Evolutionary conservation across 306 rosid species (phyloP).

Genomic region (Alnus rubra): DNA sequence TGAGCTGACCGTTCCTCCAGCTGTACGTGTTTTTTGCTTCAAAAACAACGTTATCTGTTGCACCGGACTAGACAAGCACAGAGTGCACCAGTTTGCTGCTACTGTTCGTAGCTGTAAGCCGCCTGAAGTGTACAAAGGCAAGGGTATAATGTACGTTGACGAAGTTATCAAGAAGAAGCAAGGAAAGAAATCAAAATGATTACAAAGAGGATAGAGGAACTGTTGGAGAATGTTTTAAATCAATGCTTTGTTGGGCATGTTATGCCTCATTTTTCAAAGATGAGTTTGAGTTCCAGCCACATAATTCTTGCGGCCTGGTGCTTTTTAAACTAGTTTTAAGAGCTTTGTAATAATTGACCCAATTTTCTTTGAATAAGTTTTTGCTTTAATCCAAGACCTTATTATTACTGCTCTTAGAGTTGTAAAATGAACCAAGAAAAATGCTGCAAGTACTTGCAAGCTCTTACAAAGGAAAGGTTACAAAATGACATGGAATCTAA

Average conservation of each 20-base stretch:
- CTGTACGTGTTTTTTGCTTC: constrained; percentile 86
- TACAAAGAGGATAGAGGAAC: neutral
- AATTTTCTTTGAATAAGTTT: neutral
- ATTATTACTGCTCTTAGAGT: too few species aligned
- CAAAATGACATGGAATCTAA: too few species aligned
- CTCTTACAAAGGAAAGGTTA: too few species aligned
- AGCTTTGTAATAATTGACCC: neutral
- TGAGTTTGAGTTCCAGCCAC: neutral
- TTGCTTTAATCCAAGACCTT: neutral
- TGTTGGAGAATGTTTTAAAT: neutral
- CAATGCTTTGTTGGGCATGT: neutral
- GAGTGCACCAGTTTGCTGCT: constrained; percentile 88
- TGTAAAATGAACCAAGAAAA: too few species aligned
- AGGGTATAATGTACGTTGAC: constrained; percentile 82
- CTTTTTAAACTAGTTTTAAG: neutral
- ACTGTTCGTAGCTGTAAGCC: constrained; percentile 81
- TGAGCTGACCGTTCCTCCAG: constrained; percentile 72
- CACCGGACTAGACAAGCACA: constrained; percentile 79
- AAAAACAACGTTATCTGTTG: constrained; percentile 89
- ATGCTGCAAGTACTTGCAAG: too few species aligned
- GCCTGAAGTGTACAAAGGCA: constrained; percentile 93
- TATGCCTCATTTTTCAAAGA: neutral
- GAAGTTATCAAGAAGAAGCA: constrained; percentile 78
- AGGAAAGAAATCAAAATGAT: constrained; percentile 89
- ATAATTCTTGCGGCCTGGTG: neutral